These are phyloP conservation scores for Echinochloa phyllopogon DNA, from an alignment of 176 grass and related monocot genomes.

Conservation along the genomic window DNA sequence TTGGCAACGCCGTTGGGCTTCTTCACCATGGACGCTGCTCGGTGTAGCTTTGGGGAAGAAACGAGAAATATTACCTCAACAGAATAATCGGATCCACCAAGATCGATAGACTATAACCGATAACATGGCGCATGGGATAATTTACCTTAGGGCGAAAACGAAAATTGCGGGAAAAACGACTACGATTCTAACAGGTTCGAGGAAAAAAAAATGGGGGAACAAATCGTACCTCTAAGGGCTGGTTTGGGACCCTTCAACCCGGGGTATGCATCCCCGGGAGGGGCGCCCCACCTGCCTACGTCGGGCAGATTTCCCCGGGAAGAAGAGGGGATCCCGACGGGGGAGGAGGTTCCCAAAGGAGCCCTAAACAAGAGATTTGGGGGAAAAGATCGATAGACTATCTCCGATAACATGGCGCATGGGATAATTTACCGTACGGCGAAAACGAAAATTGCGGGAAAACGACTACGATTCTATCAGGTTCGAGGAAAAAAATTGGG, in stretches of 20 bases:
- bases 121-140: background rate
- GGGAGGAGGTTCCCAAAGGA: too few species aligned
- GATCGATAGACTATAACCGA: conserved; percentile 6
- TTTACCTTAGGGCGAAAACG: background rate
- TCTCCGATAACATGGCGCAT: background rate
- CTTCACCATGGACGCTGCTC: conserved; percentile 45
- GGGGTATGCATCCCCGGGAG: too few species aligned
- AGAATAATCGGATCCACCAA: background rate
- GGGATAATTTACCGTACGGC: background rate
- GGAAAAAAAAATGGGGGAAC: background rate
- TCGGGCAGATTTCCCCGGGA: too few species aligned
- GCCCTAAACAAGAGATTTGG: too few species aligned
- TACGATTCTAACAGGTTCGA: background rate
- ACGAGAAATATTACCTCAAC: conserved; percentile 32
- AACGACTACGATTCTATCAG: too few species aligned
- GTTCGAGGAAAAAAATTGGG: background rate
- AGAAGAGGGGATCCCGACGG: too few species aligned
- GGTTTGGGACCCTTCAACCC: too few species aligned
- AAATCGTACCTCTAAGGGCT: background rate
- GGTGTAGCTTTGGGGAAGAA: conserved; percentile 8
- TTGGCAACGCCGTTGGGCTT: conserved; percentile 8
- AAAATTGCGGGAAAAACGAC: background rate
- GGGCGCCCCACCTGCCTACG: too few species aligned
- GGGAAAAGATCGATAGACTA: conserved; percentile 19
- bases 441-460: background rate